Evolutionary conservation across 208 protist genomes (phyloP).

Genomic region (Crithidia expoeki): DNA sequence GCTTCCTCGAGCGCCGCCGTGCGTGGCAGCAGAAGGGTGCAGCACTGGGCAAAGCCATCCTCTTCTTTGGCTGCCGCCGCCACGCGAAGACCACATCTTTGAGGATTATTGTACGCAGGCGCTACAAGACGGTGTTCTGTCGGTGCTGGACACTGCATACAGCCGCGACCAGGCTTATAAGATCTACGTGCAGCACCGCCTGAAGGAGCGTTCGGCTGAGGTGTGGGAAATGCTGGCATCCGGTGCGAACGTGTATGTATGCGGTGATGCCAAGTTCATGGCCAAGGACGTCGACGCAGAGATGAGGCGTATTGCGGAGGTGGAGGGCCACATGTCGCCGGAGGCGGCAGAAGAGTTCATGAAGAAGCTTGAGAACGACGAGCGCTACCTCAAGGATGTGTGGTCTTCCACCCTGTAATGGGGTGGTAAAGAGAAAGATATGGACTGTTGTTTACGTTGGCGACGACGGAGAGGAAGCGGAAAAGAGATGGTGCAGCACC

Average conservation of each 20-base stretch:
- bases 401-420: constrained; percentile 66
- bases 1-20: constrained; percentile 92
- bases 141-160: constrained; percentile 78
- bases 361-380: constrained; percentile 56
- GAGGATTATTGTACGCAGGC: constrained; percentile 71
- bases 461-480: too few species aligned
- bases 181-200: constrained; percentile 92
- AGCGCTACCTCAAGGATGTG: constrained; percentile 86
- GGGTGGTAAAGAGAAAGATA: too few species aligned
- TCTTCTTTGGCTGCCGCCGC: constrained; percentile 92
- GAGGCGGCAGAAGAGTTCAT: constrained; percentile 61
- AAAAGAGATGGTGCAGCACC: too few species aligned
- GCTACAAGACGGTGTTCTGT: constrained; percentile 66
- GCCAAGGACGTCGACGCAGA: constrained; percentile 87
- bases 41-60: constrained; percentile 63
- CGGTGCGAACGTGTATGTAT: constrained; percentile 90
- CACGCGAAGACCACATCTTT: constrained; percentile 88
- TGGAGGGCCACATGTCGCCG: constrained; percentile 49
- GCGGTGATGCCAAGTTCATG: constrained; percentile 93
- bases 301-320: constrained; percentile 55
- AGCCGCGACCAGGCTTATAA: constrained; percentile 81
- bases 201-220: constrained; percentile 60
- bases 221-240: constrained; percentile 75
- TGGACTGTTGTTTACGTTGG: too few species aligned
- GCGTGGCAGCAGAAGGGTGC: constrained; percentile 80